These are phyloP conservation scores for Cornus kousa DNA, from an alignment of 148 eudicot genomes.

Conservation along the genomic window DNA sequence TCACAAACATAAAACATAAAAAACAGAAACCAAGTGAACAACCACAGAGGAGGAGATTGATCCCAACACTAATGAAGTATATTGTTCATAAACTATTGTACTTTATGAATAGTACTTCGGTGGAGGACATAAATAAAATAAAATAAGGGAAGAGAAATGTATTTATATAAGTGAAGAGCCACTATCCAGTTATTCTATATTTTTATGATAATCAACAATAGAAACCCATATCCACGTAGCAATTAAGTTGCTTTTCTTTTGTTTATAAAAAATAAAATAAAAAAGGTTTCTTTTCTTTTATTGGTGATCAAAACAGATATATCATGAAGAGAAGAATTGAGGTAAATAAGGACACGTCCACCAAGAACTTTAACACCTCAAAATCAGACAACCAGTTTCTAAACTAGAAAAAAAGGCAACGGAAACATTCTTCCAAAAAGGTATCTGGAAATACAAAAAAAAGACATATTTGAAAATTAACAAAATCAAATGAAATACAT, in stretches of 20 bases:
- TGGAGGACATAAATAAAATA: neutral
- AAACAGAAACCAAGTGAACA: neutral
- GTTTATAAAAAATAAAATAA: too few species aligned
- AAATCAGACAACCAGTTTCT: neutral
- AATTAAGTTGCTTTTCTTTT: too few species aligned
- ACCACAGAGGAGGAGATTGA: neutral
- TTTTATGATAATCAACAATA: neutral
- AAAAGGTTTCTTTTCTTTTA: too few species aligned
- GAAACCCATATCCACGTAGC: neutral
- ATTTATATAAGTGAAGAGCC: neutral
- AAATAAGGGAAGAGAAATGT: neutral
- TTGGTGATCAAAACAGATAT: too few species aligned
- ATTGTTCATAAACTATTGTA: neutral
- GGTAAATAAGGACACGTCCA: neutral
- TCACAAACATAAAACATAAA: slow-evolving; percentile 4
- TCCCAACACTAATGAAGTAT: neutral
- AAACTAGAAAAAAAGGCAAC: neutral
- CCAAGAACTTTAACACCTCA: neutral
- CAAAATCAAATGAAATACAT: neutral
- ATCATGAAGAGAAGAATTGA: too few species aligned
- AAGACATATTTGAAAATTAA: neutral
- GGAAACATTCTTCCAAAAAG: neutral
- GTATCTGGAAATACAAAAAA: neutral
- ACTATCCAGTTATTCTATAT: neutral
- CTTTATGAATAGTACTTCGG: neutral